A percentile compares a stretch with the other conserved stretches of the same genome.
Evolutionary conservation across 495 filamentous ascomycete genomes (phyloP).

Genomic region (Lasiosphaeria hispida): DNA sequence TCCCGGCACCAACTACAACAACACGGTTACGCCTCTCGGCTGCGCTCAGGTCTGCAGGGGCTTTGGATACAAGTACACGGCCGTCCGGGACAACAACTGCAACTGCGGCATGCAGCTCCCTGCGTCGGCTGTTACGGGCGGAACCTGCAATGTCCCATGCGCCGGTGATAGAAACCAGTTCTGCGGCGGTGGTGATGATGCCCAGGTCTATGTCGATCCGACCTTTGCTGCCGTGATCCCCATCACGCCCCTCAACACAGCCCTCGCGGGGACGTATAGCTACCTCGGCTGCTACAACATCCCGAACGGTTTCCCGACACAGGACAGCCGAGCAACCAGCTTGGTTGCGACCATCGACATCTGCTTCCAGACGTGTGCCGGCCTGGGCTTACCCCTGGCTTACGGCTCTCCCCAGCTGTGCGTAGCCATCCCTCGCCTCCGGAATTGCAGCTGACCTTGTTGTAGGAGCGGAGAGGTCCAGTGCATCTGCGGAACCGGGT

Average conservation of each 20-base stretch:
- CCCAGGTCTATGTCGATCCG: conserved; percentile 21
- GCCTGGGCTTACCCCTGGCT: conserved; percentile 15
- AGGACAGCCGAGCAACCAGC: background rate
- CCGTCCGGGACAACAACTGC: conserved; percentile 21
- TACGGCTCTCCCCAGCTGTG: background rate
- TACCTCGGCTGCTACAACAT: conserved; percentile 16
- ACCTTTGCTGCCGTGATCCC: conserved; percentile 17
- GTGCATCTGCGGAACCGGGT: conserved; percentile 14
- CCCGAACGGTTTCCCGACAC: background rate
- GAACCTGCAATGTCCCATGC: conserved; percentile 16
- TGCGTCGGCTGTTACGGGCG: background rate
- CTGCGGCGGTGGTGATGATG: conserved; percentile 14
- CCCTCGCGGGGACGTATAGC: background rate
- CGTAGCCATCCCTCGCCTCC: background rate
- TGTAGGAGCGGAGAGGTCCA: background rate
- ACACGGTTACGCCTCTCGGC: conserved; percentile 24
- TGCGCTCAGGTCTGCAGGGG: conserved; percentile 27
- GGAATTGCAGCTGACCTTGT: background rate
- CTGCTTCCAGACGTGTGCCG: conserved; percentile 13
- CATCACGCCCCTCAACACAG: background rate
- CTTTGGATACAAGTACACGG: conserved; percentile 28
- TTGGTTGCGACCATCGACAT: background rate
- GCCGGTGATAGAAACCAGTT: conserved; percentile 13
- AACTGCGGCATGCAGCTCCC: conserved; percentile 25
- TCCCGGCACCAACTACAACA: conserved; percentile 21